Percentiles rank a stretch among this genome's conserved stretches.
Evolutionary conservation across 1,284 basidiomycete genomes (phyloP).

Genomic region (Ganoderma leucocontextum): DNA sequence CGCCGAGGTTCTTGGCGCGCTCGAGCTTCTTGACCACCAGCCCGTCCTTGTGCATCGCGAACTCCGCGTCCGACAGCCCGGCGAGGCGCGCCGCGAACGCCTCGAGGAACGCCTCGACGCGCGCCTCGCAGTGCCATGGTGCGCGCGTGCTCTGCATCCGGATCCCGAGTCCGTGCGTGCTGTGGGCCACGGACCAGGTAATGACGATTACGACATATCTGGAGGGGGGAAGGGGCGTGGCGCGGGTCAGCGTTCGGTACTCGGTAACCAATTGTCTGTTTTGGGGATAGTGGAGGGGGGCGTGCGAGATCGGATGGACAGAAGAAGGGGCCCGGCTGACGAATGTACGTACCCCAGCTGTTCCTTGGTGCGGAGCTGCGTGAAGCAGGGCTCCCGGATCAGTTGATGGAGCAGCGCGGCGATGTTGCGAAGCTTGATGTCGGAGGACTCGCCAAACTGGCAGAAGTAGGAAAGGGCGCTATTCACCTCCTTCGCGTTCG

Average conservation of each 20-base stretch:
- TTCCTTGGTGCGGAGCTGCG: slow-evolving; percentile 41
- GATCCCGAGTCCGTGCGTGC: slow-evolving; percentile 38
- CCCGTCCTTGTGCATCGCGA: slow-evolving; percentile 37
- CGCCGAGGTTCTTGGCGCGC: slow-evolving; percentile 39
- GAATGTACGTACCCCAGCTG: slow-evolving; percentile 39
- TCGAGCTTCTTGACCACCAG: slow-evolving; percentile 40
- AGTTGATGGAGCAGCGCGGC: slow-evolving; percentile 38
- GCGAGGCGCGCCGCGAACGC: slow-evolving; percentile 34
- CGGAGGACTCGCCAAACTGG: slow-evolving; percentile 39
- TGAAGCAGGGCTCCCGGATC: slow-evolving; percentile 40
- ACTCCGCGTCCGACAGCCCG: slow-evolving; percentile 30
- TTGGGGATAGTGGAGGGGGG: neutral
- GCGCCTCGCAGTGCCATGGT: slow-evolving; percentile 38
- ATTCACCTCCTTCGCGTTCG: slow-evolving; percentile 40
- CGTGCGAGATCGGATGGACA: slow-evolving; percentile 9
- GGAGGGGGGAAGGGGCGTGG: neutral
- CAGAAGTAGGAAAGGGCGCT: slow-evolving; percentile 40
- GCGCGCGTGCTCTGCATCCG: slow-evolving; percentile 40
- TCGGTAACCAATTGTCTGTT: neutral
- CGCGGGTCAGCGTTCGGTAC: neutral
- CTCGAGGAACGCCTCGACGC: slow-evolving; percentile 40
- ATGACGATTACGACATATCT: slow-evolving; percentile 40
- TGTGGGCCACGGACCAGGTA: slow-evolving; percentile 32
- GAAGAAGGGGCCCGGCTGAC: neutral
- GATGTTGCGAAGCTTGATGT: slow-evolving; percentile 32